A percentile compares a stretch with the other conserved stretches of the same genome.
Conservation (phyloP, 2,329 filamentous ascomycete genomes). For the Claviceps sorghi region DNA sequence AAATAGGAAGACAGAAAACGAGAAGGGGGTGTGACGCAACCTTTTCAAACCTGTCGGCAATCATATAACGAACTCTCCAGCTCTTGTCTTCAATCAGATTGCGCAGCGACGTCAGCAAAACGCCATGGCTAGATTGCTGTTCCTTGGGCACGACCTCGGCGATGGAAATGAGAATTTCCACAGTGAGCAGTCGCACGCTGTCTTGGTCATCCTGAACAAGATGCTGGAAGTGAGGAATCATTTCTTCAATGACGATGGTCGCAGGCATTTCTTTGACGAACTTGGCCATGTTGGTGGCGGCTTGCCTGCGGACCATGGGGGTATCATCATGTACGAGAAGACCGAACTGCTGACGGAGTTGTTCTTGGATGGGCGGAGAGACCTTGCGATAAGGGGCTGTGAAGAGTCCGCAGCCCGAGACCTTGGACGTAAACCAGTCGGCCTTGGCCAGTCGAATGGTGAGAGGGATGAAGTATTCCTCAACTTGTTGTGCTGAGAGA, state of each 20-base stretch:
- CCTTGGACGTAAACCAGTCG: conserved; percentile 99
- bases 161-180: conserved; percentile 91
- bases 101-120: conserved; percentile 76
- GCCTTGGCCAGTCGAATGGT: conserved; percentile 93
- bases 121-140: conserved; percentile 90
- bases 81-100: conserved; percentile 98
- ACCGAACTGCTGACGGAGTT: conserved; percentile 80
- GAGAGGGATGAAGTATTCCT: conserved; percentile 94
- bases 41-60: conserved; percentile 97
- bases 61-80: conserved; percentile 98
- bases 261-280: conserved; percentile 96
- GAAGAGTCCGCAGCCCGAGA: conserved; percentile 92
- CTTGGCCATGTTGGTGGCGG: conserved; percentile 89
- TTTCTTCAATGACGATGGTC: conserved; percentile 85
- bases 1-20: background rate
- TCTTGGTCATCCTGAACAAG: conserved; percentile 94
- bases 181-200: conserved; percentile 86
- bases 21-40: conserved; percentile 26
- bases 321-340: conserved; percentile 95
- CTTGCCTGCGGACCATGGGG: conserved; percentile 94
- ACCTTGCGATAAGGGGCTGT: conserved; percentile 88
- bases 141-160: conserved; percentile 96
- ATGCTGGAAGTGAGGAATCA: conserved; percentile 98
- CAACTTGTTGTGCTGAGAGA: conserved; percentile 80
- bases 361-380: conserved; percentile 73